phyloP scores from a whole-genome alignment of 805 yeast genomes.

The Komagataella pastoris region DNA sequence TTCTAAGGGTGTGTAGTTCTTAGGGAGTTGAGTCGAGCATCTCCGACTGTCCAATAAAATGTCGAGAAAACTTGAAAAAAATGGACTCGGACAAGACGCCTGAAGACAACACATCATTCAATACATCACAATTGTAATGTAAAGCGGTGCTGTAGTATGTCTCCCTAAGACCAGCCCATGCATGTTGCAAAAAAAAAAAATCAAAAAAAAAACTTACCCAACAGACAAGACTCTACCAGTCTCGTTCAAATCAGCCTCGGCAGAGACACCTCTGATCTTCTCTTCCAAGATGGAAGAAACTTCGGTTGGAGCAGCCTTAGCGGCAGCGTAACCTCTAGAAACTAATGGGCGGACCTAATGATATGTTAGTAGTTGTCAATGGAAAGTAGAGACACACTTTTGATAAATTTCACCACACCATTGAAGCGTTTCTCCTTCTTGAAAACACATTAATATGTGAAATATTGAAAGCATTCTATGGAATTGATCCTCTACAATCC shows the following conservation, averaged over 20 bases:
- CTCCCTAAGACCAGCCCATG: conserved; percentile 2
- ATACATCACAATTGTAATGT: neutral
- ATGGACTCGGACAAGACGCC: neutral
- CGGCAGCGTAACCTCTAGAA: conserved; percentile 74
- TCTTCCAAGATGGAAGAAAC: conserved; percentile 98
- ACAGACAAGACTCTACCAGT: conserved; percentile 99
- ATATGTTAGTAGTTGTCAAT: neutral
- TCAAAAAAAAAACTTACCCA: conserved; percentile 47
- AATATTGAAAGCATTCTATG: conserved; percentile 1
- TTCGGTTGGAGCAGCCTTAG: conserved; percentile 98
- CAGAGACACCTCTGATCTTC: conserved; percentile 97
- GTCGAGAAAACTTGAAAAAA: conserved; percentile 1
- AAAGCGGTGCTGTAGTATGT: neutral
- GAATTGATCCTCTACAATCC: neutral
- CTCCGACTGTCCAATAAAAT: neutral
- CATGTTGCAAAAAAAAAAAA: conserved; percentile 1
- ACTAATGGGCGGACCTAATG: conserved; percentile 55
- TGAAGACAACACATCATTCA: neutral
- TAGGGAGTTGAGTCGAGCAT: neutral
- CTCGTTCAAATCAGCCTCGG: conserved; percentile 95
- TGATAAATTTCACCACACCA: neutral
- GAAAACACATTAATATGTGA: neutral
- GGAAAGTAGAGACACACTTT: neutral
- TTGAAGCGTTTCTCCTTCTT: too few species aligned
- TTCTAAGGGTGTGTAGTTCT: neutral